Conservation (phyloP, 1,139 yeast genomes). For the Yamadazyma blattariae region DNA sequence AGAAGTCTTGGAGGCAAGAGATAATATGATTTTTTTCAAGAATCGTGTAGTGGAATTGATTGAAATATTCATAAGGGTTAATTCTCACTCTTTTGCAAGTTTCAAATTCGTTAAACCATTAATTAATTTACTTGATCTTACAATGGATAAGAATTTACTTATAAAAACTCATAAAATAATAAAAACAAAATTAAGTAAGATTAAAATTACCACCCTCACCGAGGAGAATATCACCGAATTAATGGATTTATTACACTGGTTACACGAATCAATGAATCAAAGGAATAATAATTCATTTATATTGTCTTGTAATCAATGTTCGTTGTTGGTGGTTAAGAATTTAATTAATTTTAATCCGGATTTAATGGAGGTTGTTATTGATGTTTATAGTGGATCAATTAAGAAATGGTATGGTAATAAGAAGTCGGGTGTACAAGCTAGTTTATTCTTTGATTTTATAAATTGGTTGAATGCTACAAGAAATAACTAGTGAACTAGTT, state of each 20-base stretch:
- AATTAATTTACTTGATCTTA: conserved; percentile 57
- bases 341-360: conserved; percentile 35
- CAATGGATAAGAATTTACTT: conserved; percentile 68
- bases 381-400: conserved; percentile 55
- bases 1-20: conserved; percentile 74
- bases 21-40: conserved; percentile 77
- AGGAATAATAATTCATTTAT: conserved; percentile 46
- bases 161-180: conserved; percentile 73
- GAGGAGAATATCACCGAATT: conserved; percentile 8
- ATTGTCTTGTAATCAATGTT: conserved; percentile 57
- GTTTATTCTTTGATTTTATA: conserved; percentile 72
- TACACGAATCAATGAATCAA: conserved; percentile 42
- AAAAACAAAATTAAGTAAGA: conserved; percentile 61
- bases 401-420: conserved; percentile 57
- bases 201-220: conserved; percentile 30
- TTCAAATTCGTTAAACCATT: conserved; percentile 57
- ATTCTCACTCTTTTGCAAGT: conserved; percentile 41
- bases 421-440: conserved; percentile 52
- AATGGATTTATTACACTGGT: conserved; percentile 24
- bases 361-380: conserved; percentile 39
- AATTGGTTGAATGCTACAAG: conserved; percentile 67
- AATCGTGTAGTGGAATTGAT: conserved; percentile 74
- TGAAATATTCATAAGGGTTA: conserved; percentile 54
- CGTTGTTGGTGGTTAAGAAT: conserved; percentile 62
- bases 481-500: too few species aligned